These are phyloP conservation scores for Filosporella fistucella DNA, from an alignment of 495 filamentous ascomycete species.

Conservation along the genomic window DNA sequence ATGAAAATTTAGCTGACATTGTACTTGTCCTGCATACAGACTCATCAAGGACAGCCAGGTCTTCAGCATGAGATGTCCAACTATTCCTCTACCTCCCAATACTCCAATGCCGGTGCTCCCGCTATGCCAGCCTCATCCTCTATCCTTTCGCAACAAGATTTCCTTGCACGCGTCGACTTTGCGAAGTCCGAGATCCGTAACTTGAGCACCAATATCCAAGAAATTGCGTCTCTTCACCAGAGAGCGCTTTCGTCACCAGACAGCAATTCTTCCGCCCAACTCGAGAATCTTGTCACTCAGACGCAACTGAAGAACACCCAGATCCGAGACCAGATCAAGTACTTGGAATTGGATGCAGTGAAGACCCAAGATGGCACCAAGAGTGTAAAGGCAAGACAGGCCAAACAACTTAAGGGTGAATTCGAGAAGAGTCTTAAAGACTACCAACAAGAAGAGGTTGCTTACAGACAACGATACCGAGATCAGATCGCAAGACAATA, in stretches of 20 bases:
- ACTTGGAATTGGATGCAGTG: constrained; percentile 56
- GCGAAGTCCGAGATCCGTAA: constrained; percentile 52
- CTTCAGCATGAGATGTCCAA: constrained; percentile 23
- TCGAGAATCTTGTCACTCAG: constrained; percentile 52
- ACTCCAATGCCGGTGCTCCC: constrained; percentile 16
- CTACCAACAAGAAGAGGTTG: constrained; percentile 60
- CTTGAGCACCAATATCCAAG: constrained; percentile 47
- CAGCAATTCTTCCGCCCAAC: constrained; percentile 30
- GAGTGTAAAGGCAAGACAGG: constrained; percentile 56
- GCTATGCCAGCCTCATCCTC: constrained; percentile 14
- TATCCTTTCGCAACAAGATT: constrained; percentile 50
- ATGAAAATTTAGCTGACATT: not conserved
- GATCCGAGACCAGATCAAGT: constrained; percentile 65
- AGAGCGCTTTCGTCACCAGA: constrained; percentile 52
- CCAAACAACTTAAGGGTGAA: constrained; percentile 55
- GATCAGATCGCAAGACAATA: constrained; percentile 73
- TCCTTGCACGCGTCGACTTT: constrained; percentile 54
- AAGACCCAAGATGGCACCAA: constrained; percentile 48
- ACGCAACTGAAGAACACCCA: constrained; percentile 61
- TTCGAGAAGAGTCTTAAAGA: constrained; percentile 60
- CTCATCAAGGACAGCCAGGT: constrained; percentile 4
- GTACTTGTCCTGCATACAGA: not conserved
- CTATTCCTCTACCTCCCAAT: constrained; percentile 19
- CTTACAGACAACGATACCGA: constrained; percentile 59
- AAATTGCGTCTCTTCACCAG: constrained; percentile 57